A percentile compares a stretch with the other conserved stretches of the same genome.
These are phyloP conservation scores for Acer saccharum DNA, from an alignment of 345 rosid genomes.

Conservation along the genomic window DNA sequence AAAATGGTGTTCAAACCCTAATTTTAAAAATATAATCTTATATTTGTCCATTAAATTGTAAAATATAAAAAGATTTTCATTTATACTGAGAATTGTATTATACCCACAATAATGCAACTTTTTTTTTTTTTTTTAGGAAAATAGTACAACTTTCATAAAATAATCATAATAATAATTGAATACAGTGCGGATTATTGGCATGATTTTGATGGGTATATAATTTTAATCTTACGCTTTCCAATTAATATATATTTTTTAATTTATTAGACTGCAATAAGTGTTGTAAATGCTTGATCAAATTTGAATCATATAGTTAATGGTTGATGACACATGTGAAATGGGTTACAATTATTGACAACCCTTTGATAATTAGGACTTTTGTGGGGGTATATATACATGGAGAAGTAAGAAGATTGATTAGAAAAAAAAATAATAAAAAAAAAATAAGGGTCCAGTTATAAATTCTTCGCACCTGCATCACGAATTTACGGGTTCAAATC, in stretches of 20 bases:
- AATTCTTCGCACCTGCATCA: no score
- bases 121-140: no score
- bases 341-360: slow-evolving; percentile 37
- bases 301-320: neutral
- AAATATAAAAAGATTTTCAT: no score
- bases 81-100: no score
- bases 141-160: no score
- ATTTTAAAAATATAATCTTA: no score
- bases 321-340: slow-evolving; percentile 26
- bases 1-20: no score
- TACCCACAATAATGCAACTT: no score
- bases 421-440: no score
- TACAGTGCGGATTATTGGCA: neutral
- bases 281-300: neutral
- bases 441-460: no score
- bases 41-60: no score
- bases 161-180: neutral
- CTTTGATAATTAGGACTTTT: slow-evolving; percentile 22
- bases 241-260: neutral
- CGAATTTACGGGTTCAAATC: no score
- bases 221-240: neutral
- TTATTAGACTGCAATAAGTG: neutral
- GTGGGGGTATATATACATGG: neutral
- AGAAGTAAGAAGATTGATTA: slow-evolving; percentile 8
- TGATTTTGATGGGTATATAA: neutral